Base-by-base conservation (phyloP, 768 basidiomycete genomes). In the Russula abietina region DNA sequence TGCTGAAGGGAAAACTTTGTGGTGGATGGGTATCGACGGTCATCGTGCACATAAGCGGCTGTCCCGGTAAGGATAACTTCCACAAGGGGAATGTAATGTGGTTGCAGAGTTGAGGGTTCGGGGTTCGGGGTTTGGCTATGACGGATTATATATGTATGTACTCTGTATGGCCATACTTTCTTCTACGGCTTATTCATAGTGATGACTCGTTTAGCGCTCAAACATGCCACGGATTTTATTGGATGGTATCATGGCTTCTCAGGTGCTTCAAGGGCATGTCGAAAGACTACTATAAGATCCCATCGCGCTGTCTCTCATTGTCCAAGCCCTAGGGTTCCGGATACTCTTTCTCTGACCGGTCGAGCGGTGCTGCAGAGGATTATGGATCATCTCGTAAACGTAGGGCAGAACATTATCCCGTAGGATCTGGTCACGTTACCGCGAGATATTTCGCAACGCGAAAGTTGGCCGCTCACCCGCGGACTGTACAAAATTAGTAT, bases 1-100 rank as follows among this genome's bases (percentile, higher is more conserved):
- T 51, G n/a, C 59, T 67, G 57, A 71, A 71, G 30, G 57, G 28
- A 10, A 71, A 26, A 6, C 26, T 57, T 5, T 52, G 61, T 17
- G 41, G 17, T 28, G 26, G 16, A 49, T 39, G 22, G 33, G 50
- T 28, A 19, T 62, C 32, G 56, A 53, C 19, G 10, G 50, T 46
- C 50, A 62, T 62, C 36, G 16, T 11, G 22, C 46, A 22, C 56
- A 10, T n/a, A n/a, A 43, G 19, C 48, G 12, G 12, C 12, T 16
- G 4, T 54, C 24, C n/a, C 11, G 28, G 38, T 56, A 32, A 49
- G 22, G 48, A 26, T 28, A 49, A 28, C 48, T 45, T 45, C 9
- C n/a, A 43, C 41, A 19, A 19, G 41, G n/a, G 1, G 17, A 19
- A 43, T 43, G 19, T 9, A 41, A 36, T 36, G 33, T 36, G 33